phyloP scores from a whole-genome alignment of 257 asterid species.

The Fraxinus anomala region DNA sequence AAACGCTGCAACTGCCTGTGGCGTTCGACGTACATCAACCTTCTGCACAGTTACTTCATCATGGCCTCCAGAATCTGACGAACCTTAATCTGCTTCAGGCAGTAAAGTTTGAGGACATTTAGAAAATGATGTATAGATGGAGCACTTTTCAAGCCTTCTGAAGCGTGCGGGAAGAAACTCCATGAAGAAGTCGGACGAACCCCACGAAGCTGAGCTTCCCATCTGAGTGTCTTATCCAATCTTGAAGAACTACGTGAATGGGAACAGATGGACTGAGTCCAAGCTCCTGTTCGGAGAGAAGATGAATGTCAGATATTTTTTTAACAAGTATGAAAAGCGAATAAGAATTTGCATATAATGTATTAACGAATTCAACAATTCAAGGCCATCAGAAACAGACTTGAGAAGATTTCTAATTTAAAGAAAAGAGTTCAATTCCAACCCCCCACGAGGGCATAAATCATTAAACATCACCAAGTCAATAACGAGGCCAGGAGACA shows the following conservation, averaged over 20 bases:
- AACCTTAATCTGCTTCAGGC: background rate
- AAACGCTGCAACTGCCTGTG: background rate
- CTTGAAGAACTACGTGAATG: slow-evolving; percentile 59
- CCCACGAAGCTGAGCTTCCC: slow-evolving; percentile 97
- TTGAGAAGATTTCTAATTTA: background rate
- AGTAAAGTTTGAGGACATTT: background rate
- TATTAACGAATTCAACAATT: background rate
- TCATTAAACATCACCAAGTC: background rate
- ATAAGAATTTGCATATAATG: background rate
- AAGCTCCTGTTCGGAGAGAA: slow-evolving; percentile 58
- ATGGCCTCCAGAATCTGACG: background rate
- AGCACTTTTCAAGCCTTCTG: slow-evolving; percentile 47
- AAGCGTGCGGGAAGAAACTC: slow-evolving; percentile 68
- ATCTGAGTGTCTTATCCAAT: slow-evolving; percentile 88
- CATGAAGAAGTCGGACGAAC: slow-evolving; percentile 83
- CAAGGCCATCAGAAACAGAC: background rate
- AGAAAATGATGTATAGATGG: too few species aligned
- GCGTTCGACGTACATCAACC: slow-evolving; percentile 18
- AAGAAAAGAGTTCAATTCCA: background rate
- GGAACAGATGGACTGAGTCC: slow-evolving; percentile 25
- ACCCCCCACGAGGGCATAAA: background rate
- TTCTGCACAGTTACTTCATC: background rate
- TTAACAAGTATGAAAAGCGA: background rate
- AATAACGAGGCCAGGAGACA: background rate
- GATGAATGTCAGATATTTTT: slow-evolving; percentile 7